Evolutionary conservation across 2,329 filamentous ascomycete species (phyloP).

Genomic region (Curvularia sp.): DNA sequence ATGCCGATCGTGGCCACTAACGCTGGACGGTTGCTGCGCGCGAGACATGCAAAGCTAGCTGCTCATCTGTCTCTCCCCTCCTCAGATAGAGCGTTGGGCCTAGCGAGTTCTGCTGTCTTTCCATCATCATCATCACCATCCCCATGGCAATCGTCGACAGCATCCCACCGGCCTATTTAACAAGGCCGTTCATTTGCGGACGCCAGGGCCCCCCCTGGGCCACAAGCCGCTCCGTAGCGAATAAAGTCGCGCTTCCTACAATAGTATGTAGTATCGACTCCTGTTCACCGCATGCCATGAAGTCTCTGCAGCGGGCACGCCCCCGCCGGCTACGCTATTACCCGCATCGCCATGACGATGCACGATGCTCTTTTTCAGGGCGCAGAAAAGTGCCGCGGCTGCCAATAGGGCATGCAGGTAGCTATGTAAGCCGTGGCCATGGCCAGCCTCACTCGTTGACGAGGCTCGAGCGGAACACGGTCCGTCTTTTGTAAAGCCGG

Average conservation of each 20-base stretch:
- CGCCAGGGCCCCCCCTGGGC: constrained; percentile 29
- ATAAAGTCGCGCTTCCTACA: constrained; percentile 8
- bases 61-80: constrained; percentile 1
- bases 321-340: constrained; percentile 31
- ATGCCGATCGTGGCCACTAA: constrained; percentile 15
- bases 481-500: constrained; percentile 3
- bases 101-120: not conserved
- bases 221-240: constrained; percentile 11
- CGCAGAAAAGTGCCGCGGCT: not conserved
- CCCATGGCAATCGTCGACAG: not conserved
- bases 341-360: constrained; percentile 13
- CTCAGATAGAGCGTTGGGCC: constrained; percentile 6
- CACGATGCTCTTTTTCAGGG: not conserved
- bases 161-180: constrained; percentile 7
- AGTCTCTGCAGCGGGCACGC: constrained; percentile 30
- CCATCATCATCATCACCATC: not conserved
- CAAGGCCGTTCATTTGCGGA: constrained; percentile 41
- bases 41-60: not conserved
- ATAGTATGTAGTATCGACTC: not conserved
- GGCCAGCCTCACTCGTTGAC: not conserved
- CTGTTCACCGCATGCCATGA: constrained; percentile 25
- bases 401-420: not conserved
- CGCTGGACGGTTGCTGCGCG: not conserved
- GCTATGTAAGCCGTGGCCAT: not conserved
- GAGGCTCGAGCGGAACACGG: not conserved